These are phyloP conservation scores for Kentomonas sorsogonicus DNA, from an alignment of 208 protist species.

Conservation along the genomic window DNA sequence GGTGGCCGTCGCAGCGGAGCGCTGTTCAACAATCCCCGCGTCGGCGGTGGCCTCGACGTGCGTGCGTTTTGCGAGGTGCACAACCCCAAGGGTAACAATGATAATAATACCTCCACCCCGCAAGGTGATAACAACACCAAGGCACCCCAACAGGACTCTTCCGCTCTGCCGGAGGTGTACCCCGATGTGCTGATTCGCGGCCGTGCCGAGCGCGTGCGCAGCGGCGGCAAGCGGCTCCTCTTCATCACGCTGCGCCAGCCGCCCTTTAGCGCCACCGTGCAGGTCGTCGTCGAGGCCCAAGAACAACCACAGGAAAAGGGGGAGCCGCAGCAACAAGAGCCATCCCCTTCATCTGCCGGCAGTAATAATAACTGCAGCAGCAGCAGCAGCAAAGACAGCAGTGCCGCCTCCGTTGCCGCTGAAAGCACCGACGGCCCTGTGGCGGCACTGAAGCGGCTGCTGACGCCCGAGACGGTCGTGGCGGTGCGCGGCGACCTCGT, in stretches of 20 bases:
- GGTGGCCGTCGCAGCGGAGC: no score
- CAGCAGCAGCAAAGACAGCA: background rate
- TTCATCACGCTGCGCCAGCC: slow-evolving; percentile 5
- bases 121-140: no score
- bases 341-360: background rate
- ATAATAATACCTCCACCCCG: no score
- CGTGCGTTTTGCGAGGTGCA: no score
- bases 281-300: slow-evolving; percentile 4
- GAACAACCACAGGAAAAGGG: background rate
- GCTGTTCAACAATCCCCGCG: no score
- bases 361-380: background rate
- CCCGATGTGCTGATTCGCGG: no score
- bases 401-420: no score
- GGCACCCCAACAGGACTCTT: no score
- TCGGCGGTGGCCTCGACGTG: no score
- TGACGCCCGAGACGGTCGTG: slow-evolving; percentile 71
- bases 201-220: slow-evolving; percentile 3
- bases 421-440: no score
- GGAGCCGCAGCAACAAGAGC: background rate
- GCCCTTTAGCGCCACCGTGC: background rate
- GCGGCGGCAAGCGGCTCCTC: background rate
- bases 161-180: no score
- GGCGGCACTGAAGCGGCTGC: slow-evolving; percentile 13
- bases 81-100: no score
- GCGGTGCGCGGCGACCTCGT: slow-evolving; percentile 48